These are phyloP conservation scores for Pyrenochaeta sp. DNA, from an alignment of 2,329 filamentous ascomycete genomes.

Conservation along the genomic window DNA sequence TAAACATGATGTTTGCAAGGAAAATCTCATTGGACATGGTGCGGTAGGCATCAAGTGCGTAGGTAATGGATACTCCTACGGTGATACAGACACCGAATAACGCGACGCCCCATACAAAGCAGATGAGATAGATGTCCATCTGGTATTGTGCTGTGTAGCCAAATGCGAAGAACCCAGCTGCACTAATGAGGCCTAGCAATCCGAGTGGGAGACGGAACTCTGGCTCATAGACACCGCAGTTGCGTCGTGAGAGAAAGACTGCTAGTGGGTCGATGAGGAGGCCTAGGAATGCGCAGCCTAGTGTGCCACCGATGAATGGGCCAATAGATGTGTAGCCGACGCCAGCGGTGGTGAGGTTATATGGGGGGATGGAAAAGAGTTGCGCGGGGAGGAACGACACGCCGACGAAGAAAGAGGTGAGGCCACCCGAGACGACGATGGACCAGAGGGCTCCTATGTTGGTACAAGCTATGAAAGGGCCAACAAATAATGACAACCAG, in stretches of 20 bases:
- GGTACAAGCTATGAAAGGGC: slow-evolving; percentile 60
- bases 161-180: slow-evolving; percentile 51
- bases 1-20: slow-evolving; percentile 55
- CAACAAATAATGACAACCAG: slow-evolving; percentile 49
- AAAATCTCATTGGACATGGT: slow-evolving; percentile 55
- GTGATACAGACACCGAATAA: slow-evolving; percentile 46
- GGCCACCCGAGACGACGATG: slow-evolving; percentile 58
- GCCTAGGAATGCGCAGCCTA: slow-evolving; percentile 25
- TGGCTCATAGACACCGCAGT: slow-evolving; percentile 62
- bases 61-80: slow-evolving; percentile 43
- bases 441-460: slow-evolving; percentile 62
- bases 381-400: slow-evolving; percentile 55
- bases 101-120: slow-evolving; percentile 45
- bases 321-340: slow-evolving; percentile 56
- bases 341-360: slow-evolving; percentile 52
- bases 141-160: slow-evolving; percentile 42
- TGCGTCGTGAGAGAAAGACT: slow-evolving; percentile 57
- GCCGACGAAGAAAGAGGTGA: slow-evolving; percentile 55
- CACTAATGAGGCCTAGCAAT: slow-evolving; percentile 44
- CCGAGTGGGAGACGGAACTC: slow-evolving; percentile 63
- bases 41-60: slow-evolving; percentile 52
- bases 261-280: slow-evolving; percentile 49
- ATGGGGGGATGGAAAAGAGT: slow-evolving; percentile 60
- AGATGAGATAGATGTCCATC: slow-evolving; percentile 36
- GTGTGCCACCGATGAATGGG: slow-evolving; percentile 52